Percentiles rank a stretch among this genome's conserved stretches.
phyloP scores from a whole-genome alignment of 2,329 filamentous ascomycete genomes.

The Orbilia oligospora region DNA sequence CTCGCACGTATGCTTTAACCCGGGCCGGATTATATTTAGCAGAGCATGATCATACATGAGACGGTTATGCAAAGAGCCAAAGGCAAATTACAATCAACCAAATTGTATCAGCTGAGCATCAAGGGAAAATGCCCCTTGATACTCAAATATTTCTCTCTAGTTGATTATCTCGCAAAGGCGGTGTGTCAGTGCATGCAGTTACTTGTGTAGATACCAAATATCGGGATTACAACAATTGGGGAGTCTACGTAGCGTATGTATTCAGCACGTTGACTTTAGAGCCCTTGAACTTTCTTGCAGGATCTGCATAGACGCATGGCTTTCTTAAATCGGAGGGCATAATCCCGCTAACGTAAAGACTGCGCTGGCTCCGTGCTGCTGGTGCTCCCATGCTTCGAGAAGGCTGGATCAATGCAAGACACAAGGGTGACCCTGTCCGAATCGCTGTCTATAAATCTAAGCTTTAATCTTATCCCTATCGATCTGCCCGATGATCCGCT shows the following conservation, averaged over 20 bases:
- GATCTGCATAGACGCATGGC: conserved; percentile 3
- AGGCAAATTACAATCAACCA: conserved; percentile 27
- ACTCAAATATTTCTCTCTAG: background rate
- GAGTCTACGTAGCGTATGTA: background rate
- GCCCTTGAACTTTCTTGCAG: conserved; percentile 6
- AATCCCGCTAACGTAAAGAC: conserved; percentile 2
- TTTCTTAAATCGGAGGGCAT: conserved; percentile 13
- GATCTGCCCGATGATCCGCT: conserved; percentile 61
- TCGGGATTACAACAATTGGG: background rate
- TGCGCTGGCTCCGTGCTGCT: background rate
- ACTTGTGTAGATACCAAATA: background rate
- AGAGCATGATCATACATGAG: conserved; percentile 1
- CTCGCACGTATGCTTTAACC: background rate
- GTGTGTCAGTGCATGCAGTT: background rate
- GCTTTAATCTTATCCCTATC: conserved; percentile 55
- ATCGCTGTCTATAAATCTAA: conserved; percentile 47
- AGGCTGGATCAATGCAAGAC: conserved; percentile 41
- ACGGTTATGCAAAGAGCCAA: background rate
- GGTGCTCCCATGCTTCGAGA: conserved; percentile 46
- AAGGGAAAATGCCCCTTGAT: background rate
- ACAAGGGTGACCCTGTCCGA: conserved; percentile 35
- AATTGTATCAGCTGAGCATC: conserved; percentile 4
- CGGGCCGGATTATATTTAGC: conserved; percentile 22
- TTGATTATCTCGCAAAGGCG: background rate
- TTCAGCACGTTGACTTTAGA: background rate